Conservation (phyloP, 495 filamentous ascomycete species). For the Lentithecium fluviatile region DNA sequence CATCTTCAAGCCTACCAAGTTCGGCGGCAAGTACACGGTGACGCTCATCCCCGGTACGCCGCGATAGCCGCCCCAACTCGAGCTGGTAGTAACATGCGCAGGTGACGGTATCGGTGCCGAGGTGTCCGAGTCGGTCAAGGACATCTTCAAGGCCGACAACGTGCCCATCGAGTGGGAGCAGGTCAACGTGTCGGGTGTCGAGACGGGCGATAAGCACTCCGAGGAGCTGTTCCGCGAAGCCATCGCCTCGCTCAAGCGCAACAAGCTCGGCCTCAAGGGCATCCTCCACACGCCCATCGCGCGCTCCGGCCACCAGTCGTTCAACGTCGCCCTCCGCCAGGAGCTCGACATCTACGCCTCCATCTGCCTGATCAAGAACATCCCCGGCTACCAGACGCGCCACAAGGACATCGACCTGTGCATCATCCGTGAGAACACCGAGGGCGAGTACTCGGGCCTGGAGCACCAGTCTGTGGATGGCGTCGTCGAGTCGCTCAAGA, state of each 20-base stretch:
- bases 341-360: slow-evolving; percentile 99
- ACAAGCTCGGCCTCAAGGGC: slow-evolving; percentile 97
- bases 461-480: slow-evolving; percentile 97
- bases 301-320: slow-evolving; percentile 95
- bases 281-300: slow-evolving; percentile 97
- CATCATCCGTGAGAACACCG: slow-evolving; percentile 99
- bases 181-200: slow-evolving; percentile 91
- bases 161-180: slow-evolving; percentile 99
- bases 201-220: slow-evolving; percentile 80
- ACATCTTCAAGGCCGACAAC: slow-evolving; percentile 98
- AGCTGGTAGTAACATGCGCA: slow-evolving; percentile 39
- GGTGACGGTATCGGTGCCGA: slow-evolving; percentile 98
- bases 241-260: slow-evolving; percentile 89
- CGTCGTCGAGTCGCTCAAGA: slow-evolving; percentile 98
- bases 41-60: slow-evolving; percentile 86
- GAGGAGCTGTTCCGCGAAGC: slow-evolving; percentile 94
- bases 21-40: slow-evolving; percentile 98
- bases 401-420: slow-evolving; percentile 95
- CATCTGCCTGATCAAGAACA: slow-evolving; percentile 97
- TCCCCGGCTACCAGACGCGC: slow-evolving; percentile 94
- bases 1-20: slow-evolving; percentile 98
- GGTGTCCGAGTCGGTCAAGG: slow-evolving; percentile 96
- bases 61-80: slow-evolving; percentile 21
- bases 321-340: slow-evolving; percentile 98
- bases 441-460: slow-evolving; percentile 97